phyloP scores from a whole-genome alignment of 805 yeast genomes.

The Komagataella populi region DNA sequence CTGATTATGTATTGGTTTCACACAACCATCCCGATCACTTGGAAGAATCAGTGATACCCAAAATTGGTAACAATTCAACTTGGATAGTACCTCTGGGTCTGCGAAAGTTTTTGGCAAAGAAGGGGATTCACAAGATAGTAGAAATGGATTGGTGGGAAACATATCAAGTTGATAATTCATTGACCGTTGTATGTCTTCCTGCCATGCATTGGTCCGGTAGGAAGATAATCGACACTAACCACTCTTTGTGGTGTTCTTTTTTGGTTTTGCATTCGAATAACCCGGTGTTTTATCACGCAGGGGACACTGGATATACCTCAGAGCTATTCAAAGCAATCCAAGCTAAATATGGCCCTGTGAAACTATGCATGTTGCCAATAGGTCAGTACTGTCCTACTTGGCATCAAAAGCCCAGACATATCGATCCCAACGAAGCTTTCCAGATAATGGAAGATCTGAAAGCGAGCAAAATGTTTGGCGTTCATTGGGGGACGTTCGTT shows the following conservation, averaged over 20 bases:
- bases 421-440: conserved; percentile 66
- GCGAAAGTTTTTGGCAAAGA: conserved; percentile 37
- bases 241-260: conserved; percentile 83
- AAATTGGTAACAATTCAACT: conserved; percentile 43
- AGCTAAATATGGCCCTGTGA: conserved; percentile 46
- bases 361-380: conserved; percentile 70
- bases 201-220: conserved; percentile 98
- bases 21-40: conserved; percentile 96
- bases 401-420: conserved; percentile 88
- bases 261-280: conserved; percentile 50
- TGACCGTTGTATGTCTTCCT: conserved; percentile 80
- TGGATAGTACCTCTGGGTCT: conserved; percentile 91
- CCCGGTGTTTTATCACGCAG: conserved; percentile 80
- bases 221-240: conserved; percentile 64
- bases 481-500: conserved; percentile 95
- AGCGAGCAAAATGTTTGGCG: conserved; percentile 60
- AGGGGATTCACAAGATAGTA: conserved; percentile 46
- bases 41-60: conserved; percentile 44
- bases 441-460: conserved; percentile 50
- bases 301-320: conserved; percentile 84
- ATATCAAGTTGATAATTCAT: conserved; percentile 26
- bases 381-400: conserved; percentile 93
- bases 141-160: conserved; percentile 95
- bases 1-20: conserved; percentile 67
- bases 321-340: conserved; percentile 62